Evolutionary conservation across 2,329 filamentous ascomycete species (phyloP), one percentile per base, ranked within the genome.

Genomic region (Ophiognomonia clavigignenti-juglandacearum): DNA sequence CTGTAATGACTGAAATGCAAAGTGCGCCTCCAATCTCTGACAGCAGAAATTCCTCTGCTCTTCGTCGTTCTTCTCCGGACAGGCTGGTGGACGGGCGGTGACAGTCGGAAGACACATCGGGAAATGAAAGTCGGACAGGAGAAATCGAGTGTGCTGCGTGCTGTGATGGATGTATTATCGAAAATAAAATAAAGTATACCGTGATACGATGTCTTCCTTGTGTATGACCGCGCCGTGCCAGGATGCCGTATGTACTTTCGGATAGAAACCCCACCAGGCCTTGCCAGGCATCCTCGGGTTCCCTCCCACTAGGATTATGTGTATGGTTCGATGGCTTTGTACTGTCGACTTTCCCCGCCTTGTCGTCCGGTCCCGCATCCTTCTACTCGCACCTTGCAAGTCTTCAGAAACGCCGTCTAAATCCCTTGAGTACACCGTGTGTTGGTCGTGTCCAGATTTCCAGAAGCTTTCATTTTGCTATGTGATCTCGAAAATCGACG

Each of bases 161-260:
- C 37, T 36, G 34, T 20, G 34, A n/a, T n/a, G 19, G 43, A 22
- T 43, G 46, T 46, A 52, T 52, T 52, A 52, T 42, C 50, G 48
- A 44, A 52, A 51, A 49, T 52, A 52, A 48, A 42, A 52, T 52
- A 41, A 39, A 46, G 46, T 52, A 52, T 52, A 44, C 41, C 39
- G 50, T 44, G 41, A 48, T 45, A 46, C 45, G 50, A 35, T 39
- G 46, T 40, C 46, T 40, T 36, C 34, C 36, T 23, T 35, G 27
- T 36, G 41, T 32, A 40, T 45, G 37, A 35, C 44, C 36, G 43
- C 42, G 46, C 46, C 42, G 36, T 48, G 50, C 50, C 50, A 49
- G 47, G 35, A 46, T 49, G 39, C 46, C 49, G 34, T 52, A 52
- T 52, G 46, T 52, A 52, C 50, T 45, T 34, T 48, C 24, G 38